Evolutionary conservation across 1,139 yeast genomes (phyloP).

Genomic region (Hansenula anomala): DNA sequence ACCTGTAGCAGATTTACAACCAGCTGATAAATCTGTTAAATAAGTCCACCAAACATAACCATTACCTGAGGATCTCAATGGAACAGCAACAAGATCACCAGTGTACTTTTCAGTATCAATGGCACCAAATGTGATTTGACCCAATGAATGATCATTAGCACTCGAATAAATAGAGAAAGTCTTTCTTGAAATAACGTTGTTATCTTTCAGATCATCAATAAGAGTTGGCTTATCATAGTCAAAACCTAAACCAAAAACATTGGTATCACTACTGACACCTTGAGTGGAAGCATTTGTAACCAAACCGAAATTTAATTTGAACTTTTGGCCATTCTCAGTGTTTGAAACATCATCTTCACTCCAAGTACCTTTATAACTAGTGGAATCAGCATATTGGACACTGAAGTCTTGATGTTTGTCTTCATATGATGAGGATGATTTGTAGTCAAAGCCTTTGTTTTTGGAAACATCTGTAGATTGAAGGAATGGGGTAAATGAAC

Average conservation of each 20-base stretch:
- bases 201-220: conserved; percentile 6
- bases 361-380: conserved; percentile 4
- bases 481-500: background rate
- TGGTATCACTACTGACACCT: conserved; percentile 4
- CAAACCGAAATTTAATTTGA: background rate
- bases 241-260: conserved; percentile 12
- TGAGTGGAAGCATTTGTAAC: conserved; percentile 1
- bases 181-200: conserved; percentile 32
- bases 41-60: conserved; percentile 11
- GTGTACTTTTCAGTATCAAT: conserved; percentile 40
- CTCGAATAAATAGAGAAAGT: conserved; percentile 31
- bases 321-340: background rate
- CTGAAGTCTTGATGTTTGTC: background rate
- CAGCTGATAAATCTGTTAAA: conserved; percentile 5
- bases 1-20: conserved; percentile 2
- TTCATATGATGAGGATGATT: background rate
- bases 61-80: conserved; percentile 18
- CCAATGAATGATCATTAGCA: conserved; percentile 9
- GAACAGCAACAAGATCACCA: conserved; percentile 31
- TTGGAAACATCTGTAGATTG: background rate
- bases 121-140: conserved; percentile 42
- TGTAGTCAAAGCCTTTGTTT: conserved; percentile 1
- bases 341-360: conserved; percentile 4
- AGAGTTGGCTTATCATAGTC: conserved; percentile 6
- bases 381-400: conserved; percentile 2